These are phyloP conservation scores for Fusarium solani-melongenae DNA, from an alignment of 2,329 filamentous ascomycete species.

Conservation along the genomic window DNA sequence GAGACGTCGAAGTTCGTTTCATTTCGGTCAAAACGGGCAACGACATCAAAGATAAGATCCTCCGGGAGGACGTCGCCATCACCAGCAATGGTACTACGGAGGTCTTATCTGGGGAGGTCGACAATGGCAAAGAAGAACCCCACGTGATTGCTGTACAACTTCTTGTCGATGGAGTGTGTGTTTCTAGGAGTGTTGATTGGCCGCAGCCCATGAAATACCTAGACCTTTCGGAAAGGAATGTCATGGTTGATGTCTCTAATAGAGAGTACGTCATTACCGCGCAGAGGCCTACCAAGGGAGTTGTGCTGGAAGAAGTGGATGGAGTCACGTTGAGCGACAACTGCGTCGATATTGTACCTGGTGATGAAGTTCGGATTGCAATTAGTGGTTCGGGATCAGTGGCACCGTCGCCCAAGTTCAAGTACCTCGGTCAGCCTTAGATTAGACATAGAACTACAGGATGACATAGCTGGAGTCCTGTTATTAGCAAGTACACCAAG, in stretches of 20 bases:
- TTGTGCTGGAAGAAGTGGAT: constrained; percentile 63
- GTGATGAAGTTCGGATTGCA: constrained; percentile 36
- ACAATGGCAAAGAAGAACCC: constrained; percentile 53
- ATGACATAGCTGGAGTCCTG: neutral
- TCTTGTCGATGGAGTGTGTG: constrained; percentile 47
- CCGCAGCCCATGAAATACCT: constrained; percentile 72
- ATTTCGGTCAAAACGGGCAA: constrained; percentile 55
- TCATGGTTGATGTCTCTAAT: constrained; percentile 47
- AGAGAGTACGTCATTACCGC: constrained; percentile 45
- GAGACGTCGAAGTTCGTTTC: constrained; percentile 49
- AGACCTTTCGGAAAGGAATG: constrained; percentile 56
- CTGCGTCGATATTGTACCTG: constrained; percentile 67
- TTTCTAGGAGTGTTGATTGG: constrained; percentile 66
- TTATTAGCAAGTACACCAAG: neutral
- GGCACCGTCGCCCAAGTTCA: neutral
- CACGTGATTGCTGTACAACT: constrained; percentile 62
- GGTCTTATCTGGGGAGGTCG: constrained; percentile 44
- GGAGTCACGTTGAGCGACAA: constrained; percentile 64
- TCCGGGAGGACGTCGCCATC: constrained; percentile 38
- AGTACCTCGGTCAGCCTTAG: neutral
- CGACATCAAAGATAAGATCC: constrained; percentile 46
- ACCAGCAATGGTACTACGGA: constrained; percentile 54
- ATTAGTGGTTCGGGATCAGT: neutral
- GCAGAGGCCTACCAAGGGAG: constrained; percentile 65
- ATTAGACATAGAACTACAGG: too few relatives aligned